A percentile compares a stretch with the other conserved stretches of the same genome.
phyloP scores from a whole-genome alignment of 768 basidiomycete species.

The Chlorophyllum brunneum region DNA sequence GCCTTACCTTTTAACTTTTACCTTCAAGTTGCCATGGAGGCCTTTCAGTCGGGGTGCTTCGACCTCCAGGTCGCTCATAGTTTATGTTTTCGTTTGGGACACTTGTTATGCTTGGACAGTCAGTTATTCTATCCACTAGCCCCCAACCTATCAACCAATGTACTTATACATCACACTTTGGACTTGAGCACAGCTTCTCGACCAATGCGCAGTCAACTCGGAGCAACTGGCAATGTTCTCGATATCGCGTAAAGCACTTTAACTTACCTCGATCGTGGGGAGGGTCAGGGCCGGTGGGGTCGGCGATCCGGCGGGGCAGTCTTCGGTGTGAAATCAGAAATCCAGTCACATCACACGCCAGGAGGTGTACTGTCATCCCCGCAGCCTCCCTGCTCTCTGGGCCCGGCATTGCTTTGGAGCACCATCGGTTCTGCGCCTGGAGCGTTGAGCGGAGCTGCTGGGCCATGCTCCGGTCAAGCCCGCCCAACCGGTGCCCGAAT shows the following conservation, averaged over 20 bases:
- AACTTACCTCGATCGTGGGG: neutral
- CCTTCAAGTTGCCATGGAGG: too few species aligned
- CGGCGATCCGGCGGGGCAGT: neutral
- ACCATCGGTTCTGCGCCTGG: neutral
- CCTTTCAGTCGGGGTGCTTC: too few species aligned
- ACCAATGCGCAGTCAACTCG: neutral
- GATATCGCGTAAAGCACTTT: neutral
- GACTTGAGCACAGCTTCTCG: neutral
- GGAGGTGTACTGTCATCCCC: neutral
- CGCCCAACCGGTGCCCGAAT: neutral
- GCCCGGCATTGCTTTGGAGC: neutral
- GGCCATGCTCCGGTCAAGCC: neutral
- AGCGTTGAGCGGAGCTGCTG: neutral
- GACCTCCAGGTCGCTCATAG: neutral
- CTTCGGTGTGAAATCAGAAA: neutral
- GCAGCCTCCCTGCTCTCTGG: neutral
- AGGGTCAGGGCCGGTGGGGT: neutral
- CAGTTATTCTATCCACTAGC: too few species aligned
- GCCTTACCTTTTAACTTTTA: neutral
- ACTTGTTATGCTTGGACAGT: neutral
- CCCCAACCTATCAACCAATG: neutral
- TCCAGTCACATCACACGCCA: slow-evolving; percentile 1
- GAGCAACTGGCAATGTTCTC: neutral
- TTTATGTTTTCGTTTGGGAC: neutral
- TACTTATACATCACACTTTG: neutral